phyloP scores from a whole-genome alignment of 148 eudicot species.

The Heliosperma pusillum region DNA sequence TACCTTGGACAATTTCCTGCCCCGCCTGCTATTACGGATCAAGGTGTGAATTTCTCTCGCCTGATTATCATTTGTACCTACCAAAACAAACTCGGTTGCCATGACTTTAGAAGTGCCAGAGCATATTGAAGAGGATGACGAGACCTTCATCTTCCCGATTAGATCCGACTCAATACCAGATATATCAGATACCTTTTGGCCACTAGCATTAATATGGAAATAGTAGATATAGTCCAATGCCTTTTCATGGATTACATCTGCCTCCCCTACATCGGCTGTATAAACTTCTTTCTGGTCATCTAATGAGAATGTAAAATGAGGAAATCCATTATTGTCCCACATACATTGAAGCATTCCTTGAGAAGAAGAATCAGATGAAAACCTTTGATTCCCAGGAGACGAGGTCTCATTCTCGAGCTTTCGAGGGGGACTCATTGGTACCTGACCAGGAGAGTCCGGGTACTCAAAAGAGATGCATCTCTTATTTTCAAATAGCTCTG shows the following conservation, averaged over 20 bases:
- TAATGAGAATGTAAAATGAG: constrained; percentile 65
- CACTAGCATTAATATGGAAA: constrained; percentile 40
- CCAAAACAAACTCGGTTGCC: constrained; percentile 72
- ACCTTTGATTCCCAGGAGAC: constrained; percentile 20
- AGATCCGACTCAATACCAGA: constrained; percentile 33
- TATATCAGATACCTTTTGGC: constrained; percentile 28
- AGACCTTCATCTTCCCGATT: constrained; percentile 77
- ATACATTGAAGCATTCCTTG: constrained; percentile 70
- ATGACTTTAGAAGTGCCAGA: constrained; percentile 41
- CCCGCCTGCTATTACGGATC: constrained; percentile 36
- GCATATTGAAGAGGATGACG: constrained; percentile 45
- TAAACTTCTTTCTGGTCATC: constrained; percentile 69
- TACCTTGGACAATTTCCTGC: constrained; percentile 56
- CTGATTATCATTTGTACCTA: constrained; percentile 38
- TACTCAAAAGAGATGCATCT: constrained; percentile 23
- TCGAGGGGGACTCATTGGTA: constrained; percentile 25
- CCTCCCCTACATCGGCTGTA: constrained; percentile 46
- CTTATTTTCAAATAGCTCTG: constrained; percentile 24
- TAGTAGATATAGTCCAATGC: constrained; percentile 51
- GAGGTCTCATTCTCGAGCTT: constrained; percentile 31
- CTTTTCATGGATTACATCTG: constrained; percentile 27
- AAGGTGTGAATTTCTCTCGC: constrained; percentile 32
- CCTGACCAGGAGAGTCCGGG: constrained; percentile 31
- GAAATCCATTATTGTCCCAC: constrained; percentile 55
- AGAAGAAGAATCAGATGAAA: constrained; percentile 35